Conservation (phyloP, 257 asterid genomes). For the Solanum ossicruentum region DNA sequence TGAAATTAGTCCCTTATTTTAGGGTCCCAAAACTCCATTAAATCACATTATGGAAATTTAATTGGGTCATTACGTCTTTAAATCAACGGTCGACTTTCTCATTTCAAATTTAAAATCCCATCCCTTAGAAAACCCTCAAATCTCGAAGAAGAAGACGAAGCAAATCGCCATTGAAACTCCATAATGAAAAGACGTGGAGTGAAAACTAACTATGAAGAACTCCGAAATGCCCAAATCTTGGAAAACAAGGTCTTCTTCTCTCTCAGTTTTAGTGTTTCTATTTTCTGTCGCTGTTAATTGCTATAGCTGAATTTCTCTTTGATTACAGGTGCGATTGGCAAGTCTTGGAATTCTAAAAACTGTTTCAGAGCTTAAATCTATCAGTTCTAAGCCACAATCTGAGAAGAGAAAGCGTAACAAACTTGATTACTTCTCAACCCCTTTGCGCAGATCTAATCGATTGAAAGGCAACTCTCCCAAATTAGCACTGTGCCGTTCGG, state of each 20-base stretch:
- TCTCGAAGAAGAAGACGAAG: not conserved
- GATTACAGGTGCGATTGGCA: not conserved
- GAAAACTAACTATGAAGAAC: constrained; percentile 43
- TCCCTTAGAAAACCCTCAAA: not conserved
- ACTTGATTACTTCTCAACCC: not conserved
- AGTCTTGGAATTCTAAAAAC: not conserved
- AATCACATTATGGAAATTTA: not conserved
- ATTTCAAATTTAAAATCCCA: not conserved
- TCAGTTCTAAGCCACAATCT: not conserved
- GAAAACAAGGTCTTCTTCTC: constrained; percentile 3
- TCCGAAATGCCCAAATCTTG: constrained; percentile 35
- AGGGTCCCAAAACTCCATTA: too few relatives aligned
- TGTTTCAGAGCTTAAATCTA: not conserved
- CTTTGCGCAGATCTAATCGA: constrained; percentile 7
- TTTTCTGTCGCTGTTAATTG: not conserved
- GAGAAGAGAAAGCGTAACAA: not conserved
- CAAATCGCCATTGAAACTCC: not conserved
- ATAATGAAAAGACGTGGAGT: constrained; percentile 45
- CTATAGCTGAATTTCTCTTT: not conserved
- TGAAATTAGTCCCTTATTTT: too few relatives aligned
- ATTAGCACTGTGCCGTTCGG: constrained; percentile 41
- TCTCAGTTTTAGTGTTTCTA: not conserved
- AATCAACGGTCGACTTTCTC: not conserved
- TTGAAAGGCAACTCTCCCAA: constrained; percentile 20
- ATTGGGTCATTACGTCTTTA: too few relatives aligned